phyloP scores from a whole-genome alignment of 2,329 filamentous ascomycete genomes.

The Paraconiothyrium brasiliense region DNA sequence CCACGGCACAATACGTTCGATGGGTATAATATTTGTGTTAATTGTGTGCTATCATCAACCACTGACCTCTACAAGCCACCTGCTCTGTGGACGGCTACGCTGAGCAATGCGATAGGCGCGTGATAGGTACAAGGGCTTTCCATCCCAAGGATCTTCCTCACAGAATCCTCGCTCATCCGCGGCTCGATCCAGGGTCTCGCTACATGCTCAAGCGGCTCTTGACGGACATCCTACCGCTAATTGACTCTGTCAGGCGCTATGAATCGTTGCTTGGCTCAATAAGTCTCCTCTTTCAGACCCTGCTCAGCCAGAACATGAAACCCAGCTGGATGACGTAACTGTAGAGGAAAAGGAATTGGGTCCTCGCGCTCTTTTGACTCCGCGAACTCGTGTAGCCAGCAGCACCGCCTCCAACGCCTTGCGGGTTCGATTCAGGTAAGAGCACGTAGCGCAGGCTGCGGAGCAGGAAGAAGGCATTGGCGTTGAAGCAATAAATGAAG shows the following conservation, averaged over 20 bases:
- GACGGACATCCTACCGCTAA: background rate
- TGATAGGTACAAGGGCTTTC: background rate
- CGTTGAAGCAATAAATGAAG: constrained; percentile 90
- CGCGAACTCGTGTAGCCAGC: constrained; percentile 77
- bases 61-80: background rate
- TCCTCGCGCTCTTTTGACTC: constrained; percentile 65
- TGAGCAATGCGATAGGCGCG: background rate
- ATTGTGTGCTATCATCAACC: background rate
- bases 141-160: background rate
- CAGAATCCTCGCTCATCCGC: background rate
- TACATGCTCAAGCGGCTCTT: background rate
- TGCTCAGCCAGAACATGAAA: constrained; percentile 86
- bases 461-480: constrained; percentile 95
- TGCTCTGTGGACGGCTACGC: background rate
- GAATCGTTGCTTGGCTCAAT: background rate
- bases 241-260: background rate
- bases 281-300: constrained; percentile 27
- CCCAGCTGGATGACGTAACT: constrained; percentile 92
- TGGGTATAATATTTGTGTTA: background rate
- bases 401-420: constrained; percentile 49
- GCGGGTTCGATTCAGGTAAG: constrained; percentile 71
- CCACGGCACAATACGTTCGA: background rate
- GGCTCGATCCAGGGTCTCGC: background rate
- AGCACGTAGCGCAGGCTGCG: constrained; percentile 96
- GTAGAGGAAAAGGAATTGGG: constrained; percentile 59